Conservation (phyloP, 2,329 filamentous ascomycete species). For the Alternaria tenuissima region DNA sequence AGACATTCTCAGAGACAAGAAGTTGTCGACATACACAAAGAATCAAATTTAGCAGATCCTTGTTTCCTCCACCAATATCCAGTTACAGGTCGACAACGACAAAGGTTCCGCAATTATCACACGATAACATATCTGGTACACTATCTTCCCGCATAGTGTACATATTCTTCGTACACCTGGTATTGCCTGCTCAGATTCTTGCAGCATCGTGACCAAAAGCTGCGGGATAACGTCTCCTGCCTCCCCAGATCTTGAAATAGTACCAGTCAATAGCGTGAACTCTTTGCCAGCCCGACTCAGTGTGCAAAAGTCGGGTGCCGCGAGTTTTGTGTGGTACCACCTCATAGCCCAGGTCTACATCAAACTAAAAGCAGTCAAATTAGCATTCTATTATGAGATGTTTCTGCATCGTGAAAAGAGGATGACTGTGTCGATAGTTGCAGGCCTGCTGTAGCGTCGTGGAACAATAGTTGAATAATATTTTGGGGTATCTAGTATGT, state of each 20-base stretch:
- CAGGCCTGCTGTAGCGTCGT: background rate
- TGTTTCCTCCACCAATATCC: background rate
- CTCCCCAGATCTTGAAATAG: background rate
- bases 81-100: background rate
- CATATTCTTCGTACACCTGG: background rate
- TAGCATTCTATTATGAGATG: background rate
- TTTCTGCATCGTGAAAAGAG: background rate
- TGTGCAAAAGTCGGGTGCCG: background rate
- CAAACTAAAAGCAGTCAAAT: background rate
- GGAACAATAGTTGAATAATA: background rate
- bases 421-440: background rate
- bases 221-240: background rate
- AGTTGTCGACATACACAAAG: background rate
- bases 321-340: background rate
- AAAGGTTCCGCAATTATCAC: background rate
- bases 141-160: background rate
- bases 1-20: no score
- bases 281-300: background rate
- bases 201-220: background rate
- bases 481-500: slow-evolving; percentile 16
- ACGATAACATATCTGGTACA: background rate
- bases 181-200: background rate
- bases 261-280: background rate
- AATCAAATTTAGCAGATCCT: background rate
- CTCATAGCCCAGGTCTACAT: background rate